Conservation (phyloP, 2,329 filamentous ascomycete species). For the Exophiala viscosa region DNA sequence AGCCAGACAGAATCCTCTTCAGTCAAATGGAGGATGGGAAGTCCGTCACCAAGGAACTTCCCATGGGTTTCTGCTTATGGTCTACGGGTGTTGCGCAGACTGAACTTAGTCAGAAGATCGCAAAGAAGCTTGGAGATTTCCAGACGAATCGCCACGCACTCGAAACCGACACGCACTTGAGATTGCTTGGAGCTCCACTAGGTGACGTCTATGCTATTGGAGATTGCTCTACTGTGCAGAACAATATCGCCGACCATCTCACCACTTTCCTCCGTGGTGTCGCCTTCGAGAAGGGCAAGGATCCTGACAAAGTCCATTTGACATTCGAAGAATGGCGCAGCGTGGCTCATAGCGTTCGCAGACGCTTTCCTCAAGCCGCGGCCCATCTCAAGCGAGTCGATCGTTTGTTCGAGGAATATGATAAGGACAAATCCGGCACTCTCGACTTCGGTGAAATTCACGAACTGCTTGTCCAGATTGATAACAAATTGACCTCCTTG, state of each 20-base stretch:
- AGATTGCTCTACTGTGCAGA: conserved; percentile 94
- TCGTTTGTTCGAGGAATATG: conserved; percentile 85
- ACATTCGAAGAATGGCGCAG: conserved; percentile 83
- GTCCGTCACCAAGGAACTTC: conserved; percentile 82
- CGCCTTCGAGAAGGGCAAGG: conserved; percentile 86
- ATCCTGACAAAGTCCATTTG: conserved; percentile 82
- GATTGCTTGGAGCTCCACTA: conserved; percentile 79
- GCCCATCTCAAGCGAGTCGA: conserved; percentile 85
- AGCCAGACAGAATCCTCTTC: conserved; percentile 79
- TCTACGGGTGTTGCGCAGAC: conserved; percentile 91
- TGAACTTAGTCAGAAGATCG: conserved; percentile 70
- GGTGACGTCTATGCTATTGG: conserved; percentile 96
- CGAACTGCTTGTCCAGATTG: conserved; percentile 86
- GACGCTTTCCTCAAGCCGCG: conserved; percentile 84
- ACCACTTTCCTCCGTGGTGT: conserved; percentile 83
- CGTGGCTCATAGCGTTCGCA: conserved; percentile 78
- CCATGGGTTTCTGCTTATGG: conserved; percentile 95
- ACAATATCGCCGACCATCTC: conserved; percentile 90
- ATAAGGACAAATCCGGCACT: conserved; percentile 87
- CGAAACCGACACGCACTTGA: conserved; percentile 90
- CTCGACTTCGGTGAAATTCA: conserved; percentile 90
- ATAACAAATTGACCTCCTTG: conserved; percentile 87
- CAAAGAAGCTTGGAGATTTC: conserved; percentile 67
- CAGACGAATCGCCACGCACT: conserved; percentile 90
- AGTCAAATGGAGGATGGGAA: conserved; percentile 76